phyloP scores from a whole-genome alignment of 2,329 filamentous ascomycete genomes.

The Aureobasidium pullulans region DNA sequence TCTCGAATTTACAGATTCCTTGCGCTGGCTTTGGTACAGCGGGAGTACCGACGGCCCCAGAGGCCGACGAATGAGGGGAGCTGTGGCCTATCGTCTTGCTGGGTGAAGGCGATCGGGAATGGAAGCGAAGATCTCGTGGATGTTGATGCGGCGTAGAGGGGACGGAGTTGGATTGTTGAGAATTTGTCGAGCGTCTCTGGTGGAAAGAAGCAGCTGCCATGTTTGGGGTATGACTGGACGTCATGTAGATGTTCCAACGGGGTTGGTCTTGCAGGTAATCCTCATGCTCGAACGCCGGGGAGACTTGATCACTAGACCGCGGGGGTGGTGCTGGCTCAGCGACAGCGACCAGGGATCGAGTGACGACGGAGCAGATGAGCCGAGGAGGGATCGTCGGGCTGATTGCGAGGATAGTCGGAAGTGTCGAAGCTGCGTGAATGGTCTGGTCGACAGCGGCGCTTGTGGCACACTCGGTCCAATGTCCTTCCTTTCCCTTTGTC shows the following conservation, averaged over 20 bases:
- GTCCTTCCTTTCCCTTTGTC: conserved; percentile 11
- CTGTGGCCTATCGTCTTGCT: conserved; percentile 64
- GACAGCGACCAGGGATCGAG: not conserved
- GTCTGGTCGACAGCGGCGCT: conserved; percentile 9
- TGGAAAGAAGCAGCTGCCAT: conserved; percentile 16
- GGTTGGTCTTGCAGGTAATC: conserved; percentile 19
- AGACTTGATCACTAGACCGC: not conserved
- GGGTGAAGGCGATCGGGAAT: conserved; percentile 75
- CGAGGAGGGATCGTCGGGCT: not conserved
- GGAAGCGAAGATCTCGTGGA: conserved; percentile 72
- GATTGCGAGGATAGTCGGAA: not conserved
- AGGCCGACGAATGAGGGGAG: conserved; percentile 84
- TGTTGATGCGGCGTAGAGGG: conserved; percentile 90
- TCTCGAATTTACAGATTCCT: conserved; percentile 76
- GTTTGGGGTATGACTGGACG: conserved; percentile 11
- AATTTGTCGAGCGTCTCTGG: conserved; percentile 17
- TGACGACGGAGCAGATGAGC: not conserved
- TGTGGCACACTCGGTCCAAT: conserved; percentile 12
- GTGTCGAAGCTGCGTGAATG: not conserved
- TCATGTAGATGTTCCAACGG: conserved; percentile 15
- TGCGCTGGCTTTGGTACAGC: conserved; percentile 58
- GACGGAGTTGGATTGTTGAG: conserved; percentile 75
- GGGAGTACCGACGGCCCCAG: conserved; percentile 70
- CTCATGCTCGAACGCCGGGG: conserved; percentile 17
- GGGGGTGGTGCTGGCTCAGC: conserved; percentile 11